Base-by-base conservation (phyloP, 31 red algal species). In the Porphyra umbilicalis region DNA sequence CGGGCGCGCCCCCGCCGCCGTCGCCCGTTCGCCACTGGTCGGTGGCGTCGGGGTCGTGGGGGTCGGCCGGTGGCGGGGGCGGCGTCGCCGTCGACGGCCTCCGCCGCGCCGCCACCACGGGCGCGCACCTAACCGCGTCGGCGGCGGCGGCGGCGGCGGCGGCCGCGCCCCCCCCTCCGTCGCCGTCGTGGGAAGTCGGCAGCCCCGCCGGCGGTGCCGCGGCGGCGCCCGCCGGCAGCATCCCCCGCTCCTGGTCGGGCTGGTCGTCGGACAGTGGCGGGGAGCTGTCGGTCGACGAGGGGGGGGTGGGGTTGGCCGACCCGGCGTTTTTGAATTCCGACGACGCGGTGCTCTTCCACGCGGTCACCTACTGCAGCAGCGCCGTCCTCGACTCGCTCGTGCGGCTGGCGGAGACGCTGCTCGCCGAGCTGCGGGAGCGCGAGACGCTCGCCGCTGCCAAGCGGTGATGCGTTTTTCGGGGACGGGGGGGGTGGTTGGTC, bases 321-420 rank as follows among this genome's bases (percentile, higher is more conserved):
- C 57, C 57, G 3, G 57, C 16, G 25, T 71, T 71, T 25, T 29
- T 71, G 25, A 71, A 71, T 29, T 71, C 57, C 25, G 57, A 71
- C 57, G 57, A 71, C 57, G 57, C 57, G 57, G 57, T 71, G 57
- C 57, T 71, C 57, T 71, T 71, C 57, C 57, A 71, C 57, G 57
- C 57, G 57, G 57, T 71, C 20, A 71, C 57, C 11, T 71, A 71
- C 25, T n/a, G 25, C 25, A n/a, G 25, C 0, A n/a, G 20, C 3
- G 57, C 57, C 25, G 57, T 71, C 25, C 57, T 71, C 20, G 57
- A 71, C 57, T 18, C 57, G 57, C 7, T 71, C 11, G 7, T 13
- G 25, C 7, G 8, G 13, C 57, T 71, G 3, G 57, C 57, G 4
- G 57, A 71, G 57, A 71, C 57, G 57, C 57, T 71, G 25, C 25